Conservation (phyloP, 176 grass and related monocot genomes). For the Triticum aestivum region IWGSC_CS_RefSeq_v2.1 NC_057808.1:285093277-285093776, state of each 20-base stretch:
- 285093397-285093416: neutral
- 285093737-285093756: constrained; percentile 17
- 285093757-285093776: constrained; percentile 25
- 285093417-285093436: neutral
- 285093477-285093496: neutral
- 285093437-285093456: neutral
- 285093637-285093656: neutral
- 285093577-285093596: neutral
- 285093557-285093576: no score
- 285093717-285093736: neutral
- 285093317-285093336: neutral
- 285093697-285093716: neutral
- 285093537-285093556: no score
- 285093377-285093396: neutral
- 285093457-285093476: neutral
- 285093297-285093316: neutral
- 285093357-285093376: neutral
- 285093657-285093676: no score
- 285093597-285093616: neutral
- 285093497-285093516: no score
- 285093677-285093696: neutral
- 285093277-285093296: constrained; percentile 18
- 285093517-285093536: no score
- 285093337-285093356: neutral
- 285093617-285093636: neutral